Percentiles rank a stretch among this genome's conserved stretches.
phyloP scores from a whole-genome alignment of 352 stramenopile genomes.

The Thraustotheca clavata region DNA sequence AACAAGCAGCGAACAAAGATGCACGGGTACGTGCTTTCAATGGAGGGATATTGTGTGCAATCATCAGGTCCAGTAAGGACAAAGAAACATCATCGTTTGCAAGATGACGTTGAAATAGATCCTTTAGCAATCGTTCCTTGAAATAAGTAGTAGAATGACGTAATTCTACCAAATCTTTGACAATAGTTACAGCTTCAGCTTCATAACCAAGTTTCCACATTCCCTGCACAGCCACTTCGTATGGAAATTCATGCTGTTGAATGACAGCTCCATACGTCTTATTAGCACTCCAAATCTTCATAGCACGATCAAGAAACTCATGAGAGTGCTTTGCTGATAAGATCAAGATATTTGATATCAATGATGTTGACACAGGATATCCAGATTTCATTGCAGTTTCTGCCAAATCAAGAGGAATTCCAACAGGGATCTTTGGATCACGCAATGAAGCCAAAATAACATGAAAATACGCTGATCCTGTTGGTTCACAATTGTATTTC shows the following conservation, averaged over 20 bases:
- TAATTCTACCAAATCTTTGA: not conserved
- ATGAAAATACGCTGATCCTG: conserved; percentile 8
- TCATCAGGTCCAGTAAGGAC: not conserved
- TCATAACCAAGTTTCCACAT: not conserved
- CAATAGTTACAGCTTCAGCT: not conserved
- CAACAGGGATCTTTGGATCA: not conserved
- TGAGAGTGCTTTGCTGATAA: not conserved
- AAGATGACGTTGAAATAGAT: not conserved
- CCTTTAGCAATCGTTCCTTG: conserved; percentile 1
- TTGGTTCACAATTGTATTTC: not conserved
- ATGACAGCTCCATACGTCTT: not conserved
- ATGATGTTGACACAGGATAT: conserved; percentile 1
- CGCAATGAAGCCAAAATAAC: not conserved
- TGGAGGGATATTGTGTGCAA: not conserved
- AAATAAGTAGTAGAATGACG: not conserved
- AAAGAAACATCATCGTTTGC: not conserved
- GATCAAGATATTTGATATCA: not conserved
- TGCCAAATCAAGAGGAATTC: not conserved
- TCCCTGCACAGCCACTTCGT: not conserved
- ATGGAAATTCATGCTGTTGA: not conserved
- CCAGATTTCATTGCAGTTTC: not conserved
- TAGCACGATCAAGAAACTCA: not conserved
- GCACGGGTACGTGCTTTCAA: not conserved
- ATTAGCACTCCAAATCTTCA: not conserved
- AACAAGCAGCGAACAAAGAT: not conserved